Evolutionary conservation across 1,284 basidiomycete species (phyloP).

Genomic region (Athelia psychrophila): DNA sequence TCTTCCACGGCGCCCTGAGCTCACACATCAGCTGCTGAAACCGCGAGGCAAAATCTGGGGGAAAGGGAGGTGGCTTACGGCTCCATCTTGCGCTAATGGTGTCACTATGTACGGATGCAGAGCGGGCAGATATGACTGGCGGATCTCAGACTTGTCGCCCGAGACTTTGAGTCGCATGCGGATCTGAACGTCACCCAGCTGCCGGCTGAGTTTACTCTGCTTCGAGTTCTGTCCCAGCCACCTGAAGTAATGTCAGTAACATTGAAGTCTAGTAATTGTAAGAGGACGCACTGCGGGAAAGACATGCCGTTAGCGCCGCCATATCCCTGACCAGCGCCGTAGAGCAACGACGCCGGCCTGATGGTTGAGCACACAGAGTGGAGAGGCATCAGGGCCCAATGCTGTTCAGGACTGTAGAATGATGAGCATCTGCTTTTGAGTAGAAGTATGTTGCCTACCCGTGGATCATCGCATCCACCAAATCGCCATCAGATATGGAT

Average conservation of each 20-base stretch:
- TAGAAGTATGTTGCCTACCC: constrained; percentile 52
- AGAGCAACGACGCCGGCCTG: constrained; percentile 79
- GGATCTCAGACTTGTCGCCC: constrained; percentile 85
- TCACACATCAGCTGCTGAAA: constrained; percentile 1
- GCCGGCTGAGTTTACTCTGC: constrained; percentile 77
- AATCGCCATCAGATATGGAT: constrained; percentile 92
- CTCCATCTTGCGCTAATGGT: constrained; percentile 73
- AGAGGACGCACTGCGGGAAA: constrained; percentile 77
- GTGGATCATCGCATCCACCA: constrained; percentile 94
- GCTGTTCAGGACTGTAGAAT: constrained; percentile 81
- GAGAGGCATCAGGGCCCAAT: constrained; percentile 93
- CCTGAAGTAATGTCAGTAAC: too few species aligned
- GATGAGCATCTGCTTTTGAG: neutral
- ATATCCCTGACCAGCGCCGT: constrained; percentile 69
- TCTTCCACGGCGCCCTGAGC: constrained; percentile 72
- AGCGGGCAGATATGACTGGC: constrained; percentile 88
- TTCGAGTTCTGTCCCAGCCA: constrained; percentile 99
- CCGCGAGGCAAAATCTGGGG: too few species aligned
- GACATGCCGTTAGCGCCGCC: constrained; percentile 65
- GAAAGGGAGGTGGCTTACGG: constrained; percentile 47
- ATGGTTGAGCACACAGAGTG: constrained; percentile 92
- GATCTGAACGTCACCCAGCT: constrained; percentile 89
- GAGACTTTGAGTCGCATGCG: constrained; percentile 94
- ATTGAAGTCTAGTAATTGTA: too few species aligned
- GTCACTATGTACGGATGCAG: constrained; percentile 78